Evolutionary conservation across 352 stramenopile genomes (phyloP), one percentile per base, ranked within the genome.

Genomic region (Phytophthora melonis): DNA sequence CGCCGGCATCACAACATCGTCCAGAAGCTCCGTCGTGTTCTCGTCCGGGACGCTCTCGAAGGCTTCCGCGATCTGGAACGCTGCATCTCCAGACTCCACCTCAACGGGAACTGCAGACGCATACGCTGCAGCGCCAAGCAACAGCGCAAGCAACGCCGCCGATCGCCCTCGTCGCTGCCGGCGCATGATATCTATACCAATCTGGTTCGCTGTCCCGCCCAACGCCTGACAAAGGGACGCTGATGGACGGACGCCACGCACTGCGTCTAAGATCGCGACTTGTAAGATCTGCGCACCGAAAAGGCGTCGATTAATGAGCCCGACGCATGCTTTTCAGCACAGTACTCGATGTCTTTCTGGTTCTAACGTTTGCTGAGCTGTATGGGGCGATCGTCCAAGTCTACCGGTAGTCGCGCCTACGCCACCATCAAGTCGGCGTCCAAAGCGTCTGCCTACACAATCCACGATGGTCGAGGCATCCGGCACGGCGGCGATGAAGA

Each of bases 361-460:
- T 55, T 53, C 10, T 36, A 52, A 27, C 25, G 9, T 7, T 50
- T 54, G 47, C 14, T 47, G 41, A 69, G 53, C 53, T 66, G 32
- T 23, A 75, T 75, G 63, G 49, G 30, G 67, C 56, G 8, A 39
- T 60, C 52, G 9, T 56, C 49, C 14, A 70, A 62, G 27, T 56
- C 43, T 13, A 36, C 30, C 7, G 30, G 30, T 36, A 63, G 57
- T 67, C 58, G 50, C 9, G 58, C 57, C 10, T 69, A 65, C 19
- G 36, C 19, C 30, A 66, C 54, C 68, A 64, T 63, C 45, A 70
- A 59, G 23, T 70, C 60, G n/a, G 25, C 21, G n/a, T 36, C 64
- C 1, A 58, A 66, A 58, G 56, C 71, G 3, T 81, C 79, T 4
- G 64, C 76, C 32, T 87, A 88, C 61, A 70, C 64, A 7, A 77